Percentiles rank a stretch among this genome's conserved stretches.
phyloP scores from a whole-genome alignment of 495 filamentous ascomycete species.

The Echria macrotheca region DNA sequence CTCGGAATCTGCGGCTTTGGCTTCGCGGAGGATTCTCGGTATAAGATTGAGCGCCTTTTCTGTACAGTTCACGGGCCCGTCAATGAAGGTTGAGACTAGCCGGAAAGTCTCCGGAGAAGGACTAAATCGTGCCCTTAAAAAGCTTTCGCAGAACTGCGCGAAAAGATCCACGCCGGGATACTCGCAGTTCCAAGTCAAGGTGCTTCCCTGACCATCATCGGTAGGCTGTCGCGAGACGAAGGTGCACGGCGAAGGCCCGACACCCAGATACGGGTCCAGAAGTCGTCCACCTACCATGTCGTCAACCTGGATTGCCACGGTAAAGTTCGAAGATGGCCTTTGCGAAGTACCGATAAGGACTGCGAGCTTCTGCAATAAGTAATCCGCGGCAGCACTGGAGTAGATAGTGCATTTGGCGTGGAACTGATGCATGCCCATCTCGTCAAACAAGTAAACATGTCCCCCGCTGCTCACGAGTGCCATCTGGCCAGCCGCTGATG shows the following conservation, averaged over 20 bases:
- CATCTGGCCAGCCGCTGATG: constrained; percentile 12
- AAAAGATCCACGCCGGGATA: constrained; percentile 18
- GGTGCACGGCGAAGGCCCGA: constrained; percentile 15
- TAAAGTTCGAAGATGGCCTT: constrained; percentile 16
- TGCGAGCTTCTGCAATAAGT: no score
- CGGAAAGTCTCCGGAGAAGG: no score
- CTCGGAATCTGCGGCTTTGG: no score
- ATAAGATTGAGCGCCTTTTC: no score
- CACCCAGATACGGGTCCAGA: constrained; percentile 11
- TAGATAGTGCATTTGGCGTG: constrained; percentile 8
- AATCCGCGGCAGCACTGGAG: no score
- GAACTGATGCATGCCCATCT: constrained; percentile 19
- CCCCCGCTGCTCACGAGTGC: constrained; percentile 6
- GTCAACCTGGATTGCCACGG: constrained; percentile 16
- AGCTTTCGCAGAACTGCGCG: no score
- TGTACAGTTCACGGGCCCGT: no score
- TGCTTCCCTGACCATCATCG: constrained; percentile 7
- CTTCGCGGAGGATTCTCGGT: no score
- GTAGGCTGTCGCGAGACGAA: constrained; percentile 1
- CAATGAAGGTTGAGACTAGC: no score
- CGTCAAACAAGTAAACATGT: constrained; percentile 17
- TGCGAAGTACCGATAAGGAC: not conserved
- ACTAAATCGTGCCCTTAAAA: no score
- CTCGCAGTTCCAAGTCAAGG: constrained; percentile 16
- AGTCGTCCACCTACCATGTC: constrained; percentile 5